These are phyloP conservation scores for Metschnikowia proteae DNA, from an alignment of 805 yeast species.

Conservation along the genomic window DNA sequence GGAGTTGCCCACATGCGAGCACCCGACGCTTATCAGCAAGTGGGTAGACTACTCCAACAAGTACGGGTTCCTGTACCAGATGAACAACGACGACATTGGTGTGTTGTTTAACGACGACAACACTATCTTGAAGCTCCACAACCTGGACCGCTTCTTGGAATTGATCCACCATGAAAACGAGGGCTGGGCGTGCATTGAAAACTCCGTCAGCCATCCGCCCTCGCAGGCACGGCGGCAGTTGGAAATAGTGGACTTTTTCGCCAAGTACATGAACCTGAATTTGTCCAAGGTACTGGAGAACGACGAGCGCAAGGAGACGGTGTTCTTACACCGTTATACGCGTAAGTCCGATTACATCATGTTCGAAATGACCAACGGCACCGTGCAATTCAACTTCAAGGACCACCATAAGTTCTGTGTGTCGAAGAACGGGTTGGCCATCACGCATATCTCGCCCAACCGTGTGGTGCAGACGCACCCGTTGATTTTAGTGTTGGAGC, in stretches of 20 bases:
- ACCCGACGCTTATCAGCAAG: slow-evolving; percentile 76
- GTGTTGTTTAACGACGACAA: slow-evolving; percentile 84
- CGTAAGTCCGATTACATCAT: slow-evolving; percentile 77
- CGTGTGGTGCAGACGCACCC: slow-evolving; percentile 68
- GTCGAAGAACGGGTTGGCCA: slow-evolving; percentile 67
- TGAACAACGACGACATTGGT: slow-evolving; percentile 86
- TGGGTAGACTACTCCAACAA: slow-evolving; percentile 98
- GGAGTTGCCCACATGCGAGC: slow-evolving; percentile 43
- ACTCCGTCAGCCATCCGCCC: slow-evolving; percentile 42
- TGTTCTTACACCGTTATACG: slow-evolving; percentile 77
- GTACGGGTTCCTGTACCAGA: slow-evolving; percentile 91
- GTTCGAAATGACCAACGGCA: slow-evolving; percentile 91
- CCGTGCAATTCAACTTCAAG: slow-evolving; percentile 89
- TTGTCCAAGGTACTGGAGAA: slow-evolving; percentile 74
- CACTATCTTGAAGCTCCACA: slow-evolving; percentile 68
- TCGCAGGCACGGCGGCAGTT: slow-evolving; percentile 61
- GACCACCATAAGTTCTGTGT: slow-evolving; percentile 90
- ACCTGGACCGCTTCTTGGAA: slow-evolving; percentile 63
- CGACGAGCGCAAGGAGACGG: slow-evolving; percentile 58
- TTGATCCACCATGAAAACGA: slow-evolving; percentile 43
- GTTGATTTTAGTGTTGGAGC: slow-evolving; percentile 40
- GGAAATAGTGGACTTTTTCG: slow-evolving; percentile 83
- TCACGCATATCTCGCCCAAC: slow-evolving; percentile 79
- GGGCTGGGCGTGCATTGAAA: slow-evolving; percentile 46
- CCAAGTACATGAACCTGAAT: slow-evolving; percentile 88